Percentiles rank a stretch among this genome's conserved stretches.
These are phyloP conservation scores for Cladosporium cucumerinum DNA, from an alignment of 2,329 filamentous ascomycete species.

Conservation along the genomic window DNA sequence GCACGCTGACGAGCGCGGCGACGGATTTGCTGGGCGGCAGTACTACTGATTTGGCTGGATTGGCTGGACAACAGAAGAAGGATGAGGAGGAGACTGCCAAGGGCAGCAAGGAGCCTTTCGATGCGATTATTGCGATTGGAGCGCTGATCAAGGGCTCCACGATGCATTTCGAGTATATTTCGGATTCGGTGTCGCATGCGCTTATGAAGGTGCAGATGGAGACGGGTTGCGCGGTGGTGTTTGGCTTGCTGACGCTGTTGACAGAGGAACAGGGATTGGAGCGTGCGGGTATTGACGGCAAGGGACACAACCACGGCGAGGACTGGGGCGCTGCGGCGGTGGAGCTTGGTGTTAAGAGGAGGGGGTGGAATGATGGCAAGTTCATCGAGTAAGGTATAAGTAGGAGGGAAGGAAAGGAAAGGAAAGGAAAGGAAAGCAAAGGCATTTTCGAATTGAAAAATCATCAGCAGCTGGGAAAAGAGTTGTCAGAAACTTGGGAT, in stretches of 20 bases:
- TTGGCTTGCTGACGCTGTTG: slow-evolving; percentile 86
- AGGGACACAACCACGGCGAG: slow-evolving; percentile 86
- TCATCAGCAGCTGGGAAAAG: not conserved
- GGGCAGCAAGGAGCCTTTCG: slow-evolving; percentile 62
- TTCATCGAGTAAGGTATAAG: slow-evolving; percentile 42
- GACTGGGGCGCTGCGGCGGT: slow-evolving; percentile 96
- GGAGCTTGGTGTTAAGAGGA: slow-evolving; percentile 86
- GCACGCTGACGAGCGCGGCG: slow-evolving; percentile 42
- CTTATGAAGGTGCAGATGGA: slow-evolving; percentile 94
- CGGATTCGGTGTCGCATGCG: slow-evolving; percentile 83
- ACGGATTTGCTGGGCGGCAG: slow-evolving; percentile 53
- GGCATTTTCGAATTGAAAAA: not conserved
- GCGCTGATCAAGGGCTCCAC: slow-evolving; percentile 98
- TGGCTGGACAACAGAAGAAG: not conserved
- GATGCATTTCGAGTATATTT: slow-evolving; percentile 99
- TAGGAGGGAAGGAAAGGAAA: not conserved
- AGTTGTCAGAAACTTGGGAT: not conserved
- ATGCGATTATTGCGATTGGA: slow-evolving; percentile 91
- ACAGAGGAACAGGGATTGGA: slow-evolving; percentile 82
- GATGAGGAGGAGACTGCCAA: slow-evolving; percentile 28
- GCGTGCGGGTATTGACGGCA: slow-evolving; percentile 67
- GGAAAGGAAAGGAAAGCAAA: not conserved
- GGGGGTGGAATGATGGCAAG: slow-evolving; percentile 73
- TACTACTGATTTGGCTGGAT: slow-evolving; percentile 52
- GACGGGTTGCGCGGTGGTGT: slow-evolving; percentile 81